A percentile compares a stretch with the other conserved stretches of the same genome.
phyloP scores from a whole-genome alignment of 1,284 basidiomycete species.

The Cutaneotrichosporon arboriforme region DNA sequence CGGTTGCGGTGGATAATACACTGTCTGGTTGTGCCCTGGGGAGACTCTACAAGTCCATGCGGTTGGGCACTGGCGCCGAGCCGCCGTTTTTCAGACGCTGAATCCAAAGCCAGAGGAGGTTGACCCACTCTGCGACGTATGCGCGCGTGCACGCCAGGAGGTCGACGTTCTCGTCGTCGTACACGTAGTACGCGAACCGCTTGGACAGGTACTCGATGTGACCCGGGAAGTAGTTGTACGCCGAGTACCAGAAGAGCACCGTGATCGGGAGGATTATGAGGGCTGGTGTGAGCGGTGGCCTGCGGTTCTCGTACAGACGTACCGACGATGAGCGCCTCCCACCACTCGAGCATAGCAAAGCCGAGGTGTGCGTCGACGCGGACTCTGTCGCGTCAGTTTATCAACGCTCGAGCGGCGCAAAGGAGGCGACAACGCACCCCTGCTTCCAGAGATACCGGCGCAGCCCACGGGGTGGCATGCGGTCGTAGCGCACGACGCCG shows the following conservation, averaged over 20 bases:
- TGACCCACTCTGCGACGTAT: conserved; percentile 13
- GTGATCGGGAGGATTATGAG: conserved; percentile 34
- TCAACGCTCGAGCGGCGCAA: not conserved
- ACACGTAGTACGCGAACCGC: conserved; percentile 47
- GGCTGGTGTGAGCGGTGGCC: conserved; percentile 19
- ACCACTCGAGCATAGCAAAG: conserved; percentile 44
- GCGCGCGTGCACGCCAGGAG: conserved; percentile 4
- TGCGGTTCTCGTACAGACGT: conserved; percentile 16
- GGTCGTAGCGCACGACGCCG: conserved; percentile 17
- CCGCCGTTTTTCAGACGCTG: not conserved
- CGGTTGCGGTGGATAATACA: not conserved
- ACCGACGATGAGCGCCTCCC: conserved; percentile 45
- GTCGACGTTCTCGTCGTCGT: conserved; percentile 40
- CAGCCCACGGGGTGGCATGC: conserved; percentile 16
- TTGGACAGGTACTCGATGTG: conserved; percentile 44
- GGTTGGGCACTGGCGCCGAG: not conserved
- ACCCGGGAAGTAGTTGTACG: conserved; percentile 44
- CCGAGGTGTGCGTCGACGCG: conserved; percentile 40
- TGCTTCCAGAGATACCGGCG: conserved; percentile 30
- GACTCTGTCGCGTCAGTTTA: conserved; percentile 23
- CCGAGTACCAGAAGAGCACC: conserved; percentile 44
- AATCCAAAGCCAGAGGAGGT: conserved; percentile 10
- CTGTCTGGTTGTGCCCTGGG: too few species aligned
- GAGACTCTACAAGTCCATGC: not conserved
- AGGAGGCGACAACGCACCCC: conserved; percentile 25